phyloP scores from a whole-genome alignment of 805 yeast species.

The Starmerella floricola region DNA sequence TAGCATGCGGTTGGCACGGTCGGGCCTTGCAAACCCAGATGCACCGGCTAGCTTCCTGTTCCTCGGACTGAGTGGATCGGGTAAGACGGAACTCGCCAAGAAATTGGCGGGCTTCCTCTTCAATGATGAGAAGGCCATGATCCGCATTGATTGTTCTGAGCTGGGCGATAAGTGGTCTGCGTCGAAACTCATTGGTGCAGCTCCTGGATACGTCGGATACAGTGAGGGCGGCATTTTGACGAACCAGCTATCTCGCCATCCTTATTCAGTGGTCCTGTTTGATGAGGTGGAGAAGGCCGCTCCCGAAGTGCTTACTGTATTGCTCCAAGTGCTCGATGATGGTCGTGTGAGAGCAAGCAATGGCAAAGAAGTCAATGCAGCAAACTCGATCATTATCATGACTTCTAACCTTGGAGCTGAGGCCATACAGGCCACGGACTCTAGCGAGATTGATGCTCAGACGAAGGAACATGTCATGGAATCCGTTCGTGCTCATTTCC shows the following conservation, averaged over 20 bases:
- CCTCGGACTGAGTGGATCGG: constrained; percentile 92
- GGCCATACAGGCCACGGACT: constrained; percentile 56
- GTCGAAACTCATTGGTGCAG: constrained; percentile 89
- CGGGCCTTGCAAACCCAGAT: constrained; percentile 91
- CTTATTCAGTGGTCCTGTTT: constrained; percentile 89
- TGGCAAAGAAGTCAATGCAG: constrained; percentile 86
- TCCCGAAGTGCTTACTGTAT: constrained; percentile 87
- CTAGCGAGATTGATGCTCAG: constrained; percentile 44
- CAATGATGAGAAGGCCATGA: constrained; percentile 92
- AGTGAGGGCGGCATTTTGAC: constrained; percentile 97
- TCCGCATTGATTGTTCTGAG: constrained; percentile 95
- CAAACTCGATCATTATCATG: constrained; percentile 87
- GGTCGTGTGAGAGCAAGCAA: constrained; percentile 91
- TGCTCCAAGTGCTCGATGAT: constrained; percentile 87
- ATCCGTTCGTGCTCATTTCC: constrained; percentile 75
- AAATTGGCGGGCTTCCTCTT: constrained; percentile 91
- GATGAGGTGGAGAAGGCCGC: constrained; percentile 99
- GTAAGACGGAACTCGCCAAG: constrained; percentile 96
- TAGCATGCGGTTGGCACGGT: constrained; percentile 82
- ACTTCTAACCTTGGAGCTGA: constrained; percentile 96
- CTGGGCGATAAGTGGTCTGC: constrained; percentile 91
- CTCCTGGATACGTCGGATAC: constrained; percentile 94
- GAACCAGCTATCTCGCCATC: constrained; percentile 78
- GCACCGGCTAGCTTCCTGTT: constrained; percentile 94
- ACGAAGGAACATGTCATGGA: constrained; percentile 73